phyloP scores from a whole-genome alignment of 2,329 filamentous ascomycete species.

The Byssoonygena ceratinophila region DNA sequence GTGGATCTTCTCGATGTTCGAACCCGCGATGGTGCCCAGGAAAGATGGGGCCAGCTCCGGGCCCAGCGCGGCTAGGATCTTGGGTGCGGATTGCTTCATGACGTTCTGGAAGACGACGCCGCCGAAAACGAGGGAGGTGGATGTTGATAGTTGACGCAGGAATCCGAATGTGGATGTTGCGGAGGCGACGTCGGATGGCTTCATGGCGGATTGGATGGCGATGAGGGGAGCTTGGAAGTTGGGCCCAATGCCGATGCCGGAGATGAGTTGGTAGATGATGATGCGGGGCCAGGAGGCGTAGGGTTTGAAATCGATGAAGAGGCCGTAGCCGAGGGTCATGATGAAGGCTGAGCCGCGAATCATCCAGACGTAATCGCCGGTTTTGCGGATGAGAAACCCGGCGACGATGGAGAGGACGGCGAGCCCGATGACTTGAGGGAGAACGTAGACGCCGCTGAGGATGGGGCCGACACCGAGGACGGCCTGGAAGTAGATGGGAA shows the following conservation, averaged over 20 bases:
- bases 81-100: slow-evolving; percentile 20
- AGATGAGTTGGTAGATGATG: slow-evolving; percentile 48
- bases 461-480: slow-evolving; percentile 59
- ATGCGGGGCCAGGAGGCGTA: slow-evolving; percentile 44
- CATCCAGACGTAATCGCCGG: slow-evolving; percentile 52
- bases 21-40: slow-evolving; percentile 13
- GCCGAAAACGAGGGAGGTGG: slow-evolving; percentile 50
- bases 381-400: slow-evolving; percentile 63
- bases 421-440: slow-evolving; percentile 59
- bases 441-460: slow-evolving; percentile 61
- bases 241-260: slow-evolving; percentile 51
- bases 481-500: slow-evolving; percentile 77
- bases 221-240: slow-evolving; percentile 55
- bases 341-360: slow-evolving; percentile 51
- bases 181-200: slow-evolving; percentile 50
- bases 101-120: slow-evolving; percentile 40
- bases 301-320: slow-evolving; percentile 48
- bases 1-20: slow-evolving; percentile 29
- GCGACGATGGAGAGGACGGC: slow-evolving; percentile 52
- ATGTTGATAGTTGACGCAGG: slow-evolving; percentile 47
- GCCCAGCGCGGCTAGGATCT: slow-evolving; percentile 12
- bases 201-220: slow-evolving; percentile 53
- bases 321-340: slow-evolving; percentile 55
- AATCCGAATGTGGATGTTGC: slow-evolving; percentile 55
- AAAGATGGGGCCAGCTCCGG: slow-evolving; percentile 15